Evolutionary conservation across 257 asterid genomes (phyloP).

Genomic region (Solanum neorickii): DNA sequence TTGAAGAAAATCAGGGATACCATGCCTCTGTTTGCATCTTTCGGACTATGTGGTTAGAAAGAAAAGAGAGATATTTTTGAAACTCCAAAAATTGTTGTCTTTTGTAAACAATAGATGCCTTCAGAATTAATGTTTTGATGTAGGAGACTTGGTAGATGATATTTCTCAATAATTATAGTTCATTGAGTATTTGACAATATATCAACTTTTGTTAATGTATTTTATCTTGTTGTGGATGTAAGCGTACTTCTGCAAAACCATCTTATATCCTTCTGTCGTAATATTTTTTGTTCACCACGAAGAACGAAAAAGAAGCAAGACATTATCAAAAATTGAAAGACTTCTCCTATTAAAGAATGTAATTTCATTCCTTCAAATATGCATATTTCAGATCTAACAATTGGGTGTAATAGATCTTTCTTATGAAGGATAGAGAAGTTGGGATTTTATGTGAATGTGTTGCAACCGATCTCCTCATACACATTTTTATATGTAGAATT

Average conservation of each 20-base stretch:
- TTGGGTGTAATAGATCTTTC: neutral
- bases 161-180: neutral
- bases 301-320: too few relatives aligned
- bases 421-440: too few relatives aligned
- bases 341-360: too few relatives aligned
- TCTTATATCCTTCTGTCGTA: neutral
- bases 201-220: neutral
- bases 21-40: neutral
- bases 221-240: neutral
- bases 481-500: too few relatives aligned
- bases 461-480: too few relatives aligned
- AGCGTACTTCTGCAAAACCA: neutral
- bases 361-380: too few relatives aligned
- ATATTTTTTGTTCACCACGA: neutral
- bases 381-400: too few relatives aligned
- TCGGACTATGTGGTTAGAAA: neutral
- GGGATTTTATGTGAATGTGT: too few relatives aligned
- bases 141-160: neutral
- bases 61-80: neutral
- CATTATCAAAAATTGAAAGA: too few relatives aligned
- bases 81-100: neutral
- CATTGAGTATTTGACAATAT: neutral
- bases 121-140: neutral
- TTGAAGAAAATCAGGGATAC: neutral
- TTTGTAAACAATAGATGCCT: neutral